Conservation (phyloP, 2,329 filamentous ascomycete genomes). For the Purpureocillium takamizusanense region DNA sequence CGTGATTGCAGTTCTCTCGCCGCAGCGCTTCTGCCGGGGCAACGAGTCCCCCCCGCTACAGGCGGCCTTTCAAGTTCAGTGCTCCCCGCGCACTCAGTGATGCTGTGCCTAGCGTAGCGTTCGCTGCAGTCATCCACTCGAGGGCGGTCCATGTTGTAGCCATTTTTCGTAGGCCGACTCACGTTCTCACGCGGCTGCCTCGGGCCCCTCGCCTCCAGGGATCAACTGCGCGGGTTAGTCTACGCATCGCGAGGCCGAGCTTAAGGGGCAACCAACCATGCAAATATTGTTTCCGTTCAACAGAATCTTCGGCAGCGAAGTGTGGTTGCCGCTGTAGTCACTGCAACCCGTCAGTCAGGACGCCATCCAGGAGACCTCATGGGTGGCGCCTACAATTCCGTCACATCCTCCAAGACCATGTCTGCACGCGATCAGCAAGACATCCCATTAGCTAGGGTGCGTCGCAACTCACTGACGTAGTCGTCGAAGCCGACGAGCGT, state of each 20-base stretch:
- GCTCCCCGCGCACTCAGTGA: no score
- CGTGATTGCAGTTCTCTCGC: no score
- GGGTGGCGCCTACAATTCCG: slow-evolving; percentile 65
- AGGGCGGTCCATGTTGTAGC: no score
- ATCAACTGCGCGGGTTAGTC: slow-evolving; percentile 50
- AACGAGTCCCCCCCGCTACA: no score
- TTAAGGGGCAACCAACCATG: slow-evolving; percentile 66
- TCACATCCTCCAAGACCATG: slow-evolving; percentile 97
- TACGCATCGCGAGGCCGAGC: no score
- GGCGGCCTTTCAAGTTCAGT: no score
- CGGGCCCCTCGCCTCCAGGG: slow-evolving; percentile 66
- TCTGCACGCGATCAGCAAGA: slow-evolving; percentile 42
- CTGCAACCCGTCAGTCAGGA: slow-evolving; percentile 36
- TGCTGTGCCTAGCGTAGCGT: no score
- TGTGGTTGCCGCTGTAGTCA: slow-evolving; percentile 82
- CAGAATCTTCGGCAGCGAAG: slow-evolving; percentile 86
- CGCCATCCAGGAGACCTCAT: not conserved
- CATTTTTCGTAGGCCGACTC: not conserved
- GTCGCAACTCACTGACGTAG: slow-evolving; percentile 83
- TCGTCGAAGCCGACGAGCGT: slow-evolving; percentile 95
- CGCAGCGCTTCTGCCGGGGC: no score
- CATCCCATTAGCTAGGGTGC: not conserved
- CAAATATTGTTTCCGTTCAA: slow-evolving; percentile 98
- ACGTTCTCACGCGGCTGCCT: slow-evolving; percentile 1
- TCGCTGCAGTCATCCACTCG: no score